Evolutionary conservation across 441 rosid species (phyloP), one percentile per base, ranked within the genome.

Genomic region (Hura crepitans): DNA sequence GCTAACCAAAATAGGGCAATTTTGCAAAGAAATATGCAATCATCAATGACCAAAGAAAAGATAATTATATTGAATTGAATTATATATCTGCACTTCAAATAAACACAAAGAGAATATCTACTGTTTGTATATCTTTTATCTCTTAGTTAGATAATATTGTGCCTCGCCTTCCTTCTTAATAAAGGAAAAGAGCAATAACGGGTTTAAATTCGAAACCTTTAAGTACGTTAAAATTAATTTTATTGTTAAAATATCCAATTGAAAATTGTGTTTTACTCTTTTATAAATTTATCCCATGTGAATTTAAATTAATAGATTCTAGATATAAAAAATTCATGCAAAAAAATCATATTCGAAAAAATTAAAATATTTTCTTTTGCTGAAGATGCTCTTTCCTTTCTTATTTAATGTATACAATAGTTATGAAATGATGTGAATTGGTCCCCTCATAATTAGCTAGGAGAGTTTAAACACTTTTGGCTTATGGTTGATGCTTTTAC

Each of bases 391-490:
- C 71, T 67, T 62, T 57, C 33, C 31, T 65, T 65, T 54, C 25
- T 63, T 17, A 17, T 47, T 28, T 20, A 23, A 62, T 66, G 14
- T 62, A 68, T 68, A 62, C 62, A 82, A 68, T 35, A 68, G 53
- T 22, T 37, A 70, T 51, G 75, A 69, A 74, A 75, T 77, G 78
- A 75, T 74, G 79, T 73, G 70, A 70, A 30, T 78, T 72, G 84
- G 83, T 77, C 84, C 82, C 85, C 81, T 63, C 72, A 54, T 33
- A 63, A 59, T 59, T 31, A 58, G 56, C 58, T 18, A 53, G 33
- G 35, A 35, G 25, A 4, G 55, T 31, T 56, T 60, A 53, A 66
- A 33, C 59, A 37, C 62, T 56, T 65, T 80, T 62, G 63, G 70
- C 43, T 74, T 65, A 72, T 65, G 68, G 68, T 51, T 54, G 74